phyloP scores from a whole-genome alignment of 139 green algal species.

The Yamagishiella unicocca region DNA sequence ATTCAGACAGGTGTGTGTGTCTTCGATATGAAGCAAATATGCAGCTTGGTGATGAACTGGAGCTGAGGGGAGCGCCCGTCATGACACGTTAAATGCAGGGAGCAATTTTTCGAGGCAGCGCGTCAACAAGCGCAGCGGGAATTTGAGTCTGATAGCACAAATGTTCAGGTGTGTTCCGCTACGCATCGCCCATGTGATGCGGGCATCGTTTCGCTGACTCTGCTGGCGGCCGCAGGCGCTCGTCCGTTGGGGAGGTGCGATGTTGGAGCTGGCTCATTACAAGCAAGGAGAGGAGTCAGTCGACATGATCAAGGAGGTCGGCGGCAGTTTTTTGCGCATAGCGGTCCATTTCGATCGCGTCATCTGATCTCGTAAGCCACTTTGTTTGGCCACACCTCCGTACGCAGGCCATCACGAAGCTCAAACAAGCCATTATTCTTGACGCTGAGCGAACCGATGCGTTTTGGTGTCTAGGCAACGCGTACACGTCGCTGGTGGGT shows the following conservation, averaged over 20 bases:
- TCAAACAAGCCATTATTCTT: constrained; percentile 85
- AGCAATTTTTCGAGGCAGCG: constrained; percentile 96
- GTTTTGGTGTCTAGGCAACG: constrained; percentile 98
- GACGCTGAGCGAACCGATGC: constrained; percentile 86
- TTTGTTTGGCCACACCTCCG: background rate
- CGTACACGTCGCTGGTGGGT: constrained; percentile 88
- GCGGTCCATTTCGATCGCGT: no score
- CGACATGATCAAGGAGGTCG: constrained; percentile 89
- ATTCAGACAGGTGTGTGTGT: constrained; percentile 56
- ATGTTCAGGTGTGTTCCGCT: constrained; percentile 77
- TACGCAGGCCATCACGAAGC: constrained; percentile 84
- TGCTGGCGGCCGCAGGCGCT: constrained; percentile 81
- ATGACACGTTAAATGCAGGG: constrained; percentile 58
- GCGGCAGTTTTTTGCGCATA: background rate
- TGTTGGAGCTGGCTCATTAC: constrained; percentile 98
- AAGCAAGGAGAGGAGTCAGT: constrained; percentile 88
- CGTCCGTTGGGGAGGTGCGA: constrained; percentile 92
- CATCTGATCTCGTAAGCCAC: background rate
- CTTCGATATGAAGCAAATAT: background rate
- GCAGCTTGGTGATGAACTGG: no score
- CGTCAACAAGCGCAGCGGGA: constrained; percentile 81
- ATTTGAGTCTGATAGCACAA: constrained; percentile 82
- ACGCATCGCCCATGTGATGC: background rate
- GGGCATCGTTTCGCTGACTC: no score
- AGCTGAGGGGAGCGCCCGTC: background rate